Base-by-base conservation (phyloP, 345 rosid genomes). In the Rhodamnia argentea region DNA sequence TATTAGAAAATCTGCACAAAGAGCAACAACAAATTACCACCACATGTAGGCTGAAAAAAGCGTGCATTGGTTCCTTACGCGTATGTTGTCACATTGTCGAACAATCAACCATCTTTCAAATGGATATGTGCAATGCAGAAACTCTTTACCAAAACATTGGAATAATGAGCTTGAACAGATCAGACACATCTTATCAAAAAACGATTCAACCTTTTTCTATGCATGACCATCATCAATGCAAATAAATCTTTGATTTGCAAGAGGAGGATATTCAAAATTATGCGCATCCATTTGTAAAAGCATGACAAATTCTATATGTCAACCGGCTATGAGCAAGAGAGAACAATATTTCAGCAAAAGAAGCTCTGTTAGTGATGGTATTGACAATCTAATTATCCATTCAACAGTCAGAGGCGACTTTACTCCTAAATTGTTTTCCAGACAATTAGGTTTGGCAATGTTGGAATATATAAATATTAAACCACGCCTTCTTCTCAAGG, bases 1-100 rank as follows among this genome's bases (percentile, higher is more conserved):
- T 86, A 96, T 92, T 83, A 92, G 88, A 91, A 97, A 95, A 85
- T 96, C 99, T 97, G 93, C 87, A 60, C 85, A 13, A 13, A 51
- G 76, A 84, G 82, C 82, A 70, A 59, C 20, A 29, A 85, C 18
- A 59, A 70, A 55, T 51, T 51, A 52, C 37, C 60, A 60, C 83
- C 22, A 82, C 26, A 58, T 70, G 84, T 42, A 87, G 83, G 59
- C 50, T 23, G 85, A 6, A 40, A 52, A 85, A 40, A 64, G 6
- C 32, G 1, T 29, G 44, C 40, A 4, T 18, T 64, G 44, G 76
- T 64, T 64, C 44, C 14, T 64, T 32, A 60, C 74, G 27, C 27
- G 40, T 62, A 27, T 27, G 74, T 3, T 59, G 51, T 14, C 12
- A n/a, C 22, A 29, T 18, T 47, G 44, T 32, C 5, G 22, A 75